Evolutionary conservation across 2,329 filamentous ascomycete genomes (phyloP).

Genomic region (Periconia sp.): DNA sequence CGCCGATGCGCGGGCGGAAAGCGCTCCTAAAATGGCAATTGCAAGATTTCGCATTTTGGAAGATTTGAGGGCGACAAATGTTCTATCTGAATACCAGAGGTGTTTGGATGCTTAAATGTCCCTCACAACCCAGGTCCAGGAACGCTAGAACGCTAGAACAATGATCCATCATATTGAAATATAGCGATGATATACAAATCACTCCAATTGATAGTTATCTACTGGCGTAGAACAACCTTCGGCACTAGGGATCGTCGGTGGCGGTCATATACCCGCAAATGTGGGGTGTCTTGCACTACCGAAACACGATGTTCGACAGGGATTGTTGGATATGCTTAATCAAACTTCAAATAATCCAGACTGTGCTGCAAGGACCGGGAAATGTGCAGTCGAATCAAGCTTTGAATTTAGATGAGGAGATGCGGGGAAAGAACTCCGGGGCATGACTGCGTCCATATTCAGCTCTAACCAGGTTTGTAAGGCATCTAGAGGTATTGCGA

Average conservation of each 20-base stretch:
- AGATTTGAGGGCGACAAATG: no score
- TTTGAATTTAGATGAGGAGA: constrained; percentile 1
- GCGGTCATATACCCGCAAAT: not conserved
- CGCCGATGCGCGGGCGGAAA: constrained; percentile 18
- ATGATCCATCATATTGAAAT: no score
- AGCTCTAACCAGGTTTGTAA: not conserved
- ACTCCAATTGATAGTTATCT: no score
- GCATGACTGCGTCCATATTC: not conserved
- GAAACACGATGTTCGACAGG: not conserved
- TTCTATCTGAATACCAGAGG: no score
- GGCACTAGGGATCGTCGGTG: constrained; percentile 9
- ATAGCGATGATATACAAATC: no score
- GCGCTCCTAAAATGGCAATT: constrained; percentile 5
- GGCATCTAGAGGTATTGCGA: not conserved
- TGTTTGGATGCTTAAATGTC: no score
- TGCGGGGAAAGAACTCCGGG: constrained; percentile 2
- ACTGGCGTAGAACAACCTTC: no score
- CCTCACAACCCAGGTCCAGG: no score
- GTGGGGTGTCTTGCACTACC: constrained; percentile 9
- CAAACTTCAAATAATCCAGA: not conserved
- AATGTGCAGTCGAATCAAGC: not conserved
- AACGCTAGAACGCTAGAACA: no score
- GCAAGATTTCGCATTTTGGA: constrained; percentile 10
- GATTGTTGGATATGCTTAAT: not conserved
- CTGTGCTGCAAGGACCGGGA: not conserved